phyloP scores from a whole-genome alignment of 768 basidiomycete genomes.

The Psilocybe subaeruginosa region DNA sequence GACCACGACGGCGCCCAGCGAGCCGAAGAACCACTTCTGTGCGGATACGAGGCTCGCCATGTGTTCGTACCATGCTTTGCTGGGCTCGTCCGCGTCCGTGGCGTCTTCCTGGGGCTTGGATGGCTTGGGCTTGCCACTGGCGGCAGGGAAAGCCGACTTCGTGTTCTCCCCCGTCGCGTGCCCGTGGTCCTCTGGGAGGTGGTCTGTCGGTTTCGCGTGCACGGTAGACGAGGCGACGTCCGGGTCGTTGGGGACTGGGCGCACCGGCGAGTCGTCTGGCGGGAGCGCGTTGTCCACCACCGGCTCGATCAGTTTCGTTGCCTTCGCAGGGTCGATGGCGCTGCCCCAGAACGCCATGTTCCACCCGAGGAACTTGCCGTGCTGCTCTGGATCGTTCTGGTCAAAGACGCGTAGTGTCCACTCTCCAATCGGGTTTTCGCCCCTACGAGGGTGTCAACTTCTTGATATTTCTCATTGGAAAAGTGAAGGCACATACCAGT shows the following conservation, averaged over 20 bases:
- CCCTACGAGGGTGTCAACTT: conserved; percentile 54
- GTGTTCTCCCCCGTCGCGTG: conserved; percentile 79
- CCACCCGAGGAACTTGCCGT: conserved; percentile 85
- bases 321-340: conserved; percentile 69
- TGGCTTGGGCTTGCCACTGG: conserved; percentile 28
- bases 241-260: conserved; percentile 35
- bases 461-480: too few relatives aligned
- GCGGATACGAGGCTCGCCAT: conserved; percentile 68
- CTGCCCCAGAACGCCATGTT: conserved; percentile 91
- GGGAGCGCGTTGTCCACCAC: conserved; percentile 51
- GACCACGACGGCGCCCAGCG: conserved; percentile 66
- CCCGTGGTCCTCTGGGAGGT: conserved; percentile 84
- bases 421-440: conserved; percentile 86
- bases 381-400: conserved; percentile 53
- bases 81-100: conserved; percentile 34
- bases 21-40: conserved; percentile 87
- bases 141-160: conserved; percentile 61
- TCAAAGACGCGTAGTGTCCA: conserved; percentile 92
- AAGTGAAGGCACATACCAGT: conserved; percentile 61
- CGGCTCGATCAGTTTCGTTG: conserved; percentile 63
- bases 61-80: conserved; percentile 77
- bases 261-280: conserved; percentile 39
- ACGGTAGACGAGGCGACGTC: conserved; percentile 53
- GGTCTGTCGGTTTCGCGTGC: conserved; percentile 81
- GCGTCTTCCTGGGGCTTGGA: conserved; percentile 23